phyloP scores from a whole-genome alignment of 169 alveolate genomes.

The Pseudocohnilembus persalinus region DNA sequence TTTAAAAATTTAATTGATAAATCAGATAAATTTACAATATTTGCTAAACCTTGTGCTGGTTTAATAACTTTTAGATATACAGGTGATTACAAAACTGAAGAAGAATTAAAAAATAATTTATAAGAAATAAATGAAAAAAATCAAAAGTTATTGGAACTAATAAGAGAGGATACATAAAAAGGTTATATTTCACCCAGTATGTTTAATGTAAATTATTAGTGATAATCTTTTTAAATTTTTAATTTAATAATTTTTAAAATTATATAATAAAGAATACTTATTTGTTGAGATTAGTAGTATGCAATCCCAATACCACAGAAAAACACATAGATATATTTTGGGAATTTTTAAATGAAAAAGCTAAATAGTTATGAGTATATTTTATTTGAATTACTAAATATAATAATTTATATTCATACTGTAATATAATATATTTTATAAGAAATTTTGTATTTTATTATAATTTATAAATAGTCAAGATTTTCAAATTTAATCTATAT shows the following conservation, averaged over 20 bases:
- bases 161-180: constrained; percentile 17
- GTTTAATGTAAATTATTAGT: background rate
- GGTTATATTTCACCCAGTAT: constrained; percentile 37
- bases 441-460: too few relatives aligned
- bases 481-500: too few relatives aligned
- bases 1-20: constrained; percentile 20
- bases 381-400: too few relatives aligned
- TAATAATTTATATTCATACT: too few relatives aligned
- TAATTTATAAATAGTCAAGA: too few relatives aligned
- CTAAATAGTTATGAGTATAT: too few relatives aligned
- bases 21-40: constrained; percentile 20
- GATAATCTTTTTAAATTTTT: too few relatives aligned
- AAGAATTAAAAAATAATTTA: background rate
- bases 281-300: constrained; percentile 31
- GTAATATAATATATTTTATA: too few relatives aligned
- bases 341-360: too few relatives aligned
- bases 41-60: constrained; percentile 15
- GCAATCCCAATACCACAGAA: constrained; percentile 39
- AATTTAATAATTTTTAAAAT: too few relatives aligned
- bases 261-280: constrained; percentile 13
- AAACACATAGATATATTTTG: constrained; percentile 37
- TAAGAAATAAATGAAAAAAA: constrained; percentile 26
- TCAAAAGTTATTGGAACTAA: constrained; percentile 17
- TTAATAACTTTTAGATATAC: constrained; percentile 29
- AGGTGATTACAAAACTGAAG: background rate